These are phyloP conservation scores for Casaregolazyma suthepensis DNA, from an alignment of 1,139 yeast species.

Conservation along the genomic window DNA sequence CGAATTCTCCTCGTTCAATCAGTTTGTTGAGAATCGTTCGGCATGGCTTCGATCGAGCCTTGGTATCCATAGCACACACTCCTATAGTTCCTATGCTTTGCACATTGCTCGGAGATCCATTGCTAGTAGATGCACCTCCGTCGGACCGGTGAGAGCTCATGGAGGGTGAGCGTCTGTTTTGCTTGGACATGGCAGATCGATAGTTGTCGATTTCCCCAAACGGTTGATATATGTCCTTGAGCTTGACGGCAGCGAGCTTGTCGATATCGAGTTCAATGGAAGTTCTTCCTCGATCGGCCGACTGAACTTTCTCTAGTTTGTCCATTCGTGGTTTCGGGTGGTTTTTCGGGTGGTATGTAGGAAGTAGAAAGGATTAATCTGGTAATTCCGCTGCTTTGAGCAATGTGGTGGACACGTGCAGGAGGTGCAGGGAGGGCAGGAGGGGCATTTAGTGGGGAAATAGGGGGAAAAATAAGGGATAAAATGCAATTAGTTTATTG, in stretches of 20 bases:
- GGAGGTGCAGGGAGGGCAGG: not conserved
- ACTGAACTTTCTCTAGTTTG: not conserved
- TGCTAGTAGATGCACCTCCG: not conserved
- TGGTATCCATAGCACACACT: slow-evolving; percentile 98
- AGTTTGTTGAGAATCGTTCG: slow-evolving; percentile 81
- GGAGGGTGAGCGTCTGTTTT: not conserved
- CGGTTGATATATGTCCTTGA: slow-evolving; percentile 4
- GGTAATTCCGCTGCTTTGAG: not conserved
- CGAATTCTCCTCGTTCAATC: slow-evolving; percentile 92
- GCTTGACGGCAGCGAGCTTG: slow-evolving; percentile 7
- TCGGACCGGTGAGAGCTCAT: slow-evolving; percentile 5
- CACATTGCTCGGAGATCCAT: slow-evolving; percentile 37
- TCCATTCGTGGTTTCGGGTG: not conserved
- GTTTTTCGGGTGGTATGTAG: not conserved
- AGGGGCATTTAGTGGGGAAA: not conserved
- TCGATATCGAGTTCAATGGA: slow-evolving; percentile 10
- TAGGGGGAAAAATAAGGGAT: not conserved
- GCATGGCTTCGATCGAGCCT: slow-evolving; percentile 94
- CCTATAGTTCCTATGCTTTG: slow-evolving; percentile 83
- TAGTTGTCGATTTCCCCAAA: slow-evolving; percentile 3
- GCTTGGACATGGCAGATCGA: slow-evolving; percentile 3
- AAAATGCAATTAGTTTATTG: not conserved
- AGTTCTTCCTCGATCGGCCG: slow-evolving; percentile 2
- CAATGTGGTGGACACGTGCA: not conserved
- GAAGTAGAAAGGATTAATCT: not conserved